Percentiles rank a stretch among this genome's conserved stretches.
Conservation (phyloP, 2,329 filamentous ascomycete species). For the Fusarium caatingaense region DNA sequence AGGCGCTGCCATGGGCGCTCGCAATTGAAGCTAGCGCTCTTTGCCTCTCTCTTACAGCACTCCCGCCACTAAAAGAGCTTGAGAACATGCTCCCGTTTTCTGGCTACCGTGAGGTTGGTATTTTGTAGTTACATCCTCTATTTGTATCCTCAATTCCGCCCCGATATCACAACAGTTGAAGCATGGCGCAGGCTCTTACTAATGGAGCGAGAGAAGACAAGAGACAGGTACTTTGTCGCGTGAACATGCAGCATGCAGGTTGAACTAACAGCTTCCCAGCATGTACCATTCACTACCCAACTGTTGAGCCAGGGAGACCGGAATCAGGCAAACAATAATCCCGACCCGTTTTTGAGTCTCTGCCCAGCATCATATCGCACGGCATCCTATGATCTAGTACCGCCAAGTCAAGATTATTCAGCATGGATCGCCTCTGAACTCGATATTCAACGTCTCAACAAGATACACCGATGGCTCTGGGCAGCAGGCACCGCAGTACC, state of each 20-base stretch:
- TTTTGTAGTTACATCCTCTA: no score
- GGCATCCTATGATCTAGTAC: not conserved
- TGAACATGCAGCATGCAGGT: accelerated
- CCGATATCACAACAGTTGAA: not conserved
- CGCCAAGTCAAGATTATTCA: not conserved
- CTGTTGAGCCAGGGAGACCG: not conserved
- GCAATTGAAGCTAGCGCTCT: not conserved
- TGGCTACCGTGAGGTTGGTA: no score
- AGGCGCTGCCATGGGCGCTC: not conserved
- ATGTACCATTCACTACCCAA: not conserved
- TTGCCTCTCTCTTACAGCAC: not conserved
- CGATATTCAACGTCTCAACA: not conserved
- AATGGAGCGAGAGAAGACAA: not conserved
- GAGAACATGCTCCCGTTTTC: no score
- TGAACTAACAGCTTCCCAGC: not conserved
- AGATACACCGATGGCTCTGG: not conserved
- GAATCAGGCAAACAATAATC: not conserved
- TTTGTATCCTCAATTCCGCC: not conserved
- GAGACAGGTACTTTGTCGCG: not conserved
- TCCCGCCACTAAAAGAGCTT: not conserved
- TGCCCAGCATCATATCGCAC: not conserved
- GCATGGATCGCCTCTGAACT: not conserved
- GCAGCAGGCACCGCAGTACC: not conserved
- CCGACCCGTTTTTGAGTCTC: not conserved
- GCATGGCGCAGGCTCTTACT: not conserved